Evolutionary conservation across 2,329 filamentous ascomycete species (phyloP).

Genomic region (Cladosporium sp.): DNA sequence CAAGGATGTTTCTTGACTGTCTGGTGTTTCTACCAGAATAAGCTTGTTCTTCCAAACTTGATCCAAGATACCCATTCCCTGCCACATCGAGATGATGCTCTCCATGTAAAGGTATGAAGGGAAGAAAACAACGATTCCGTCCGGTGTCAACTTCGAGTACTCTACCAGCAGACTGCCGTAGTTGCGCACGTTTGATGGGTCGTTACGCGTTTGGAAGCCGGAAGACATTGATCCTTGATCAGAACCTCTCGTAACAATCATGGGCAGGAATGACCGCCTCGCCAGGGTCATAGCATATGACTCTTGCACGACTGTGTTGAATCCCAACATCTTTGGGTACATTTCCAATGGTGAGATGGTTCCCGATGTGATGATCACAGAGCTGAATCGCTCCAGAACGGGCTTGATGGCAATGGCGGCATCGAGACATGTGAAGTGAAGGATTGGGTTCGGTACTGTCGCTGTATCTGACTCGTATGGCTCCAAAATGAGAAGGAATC

Average conservation of each 20-base stretch:
- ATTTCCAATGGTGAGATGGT: conserved; percentile 96
- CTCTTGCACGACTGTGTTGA: conserved; percentile 87
- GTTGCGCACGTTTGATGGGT: conserved; percentile 93
- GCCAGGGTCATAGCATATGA: conserved; percentile 97
- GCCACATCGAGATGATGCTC: conserved; percentile 98
- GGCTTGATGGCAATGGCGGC: conserved; percentile 97
- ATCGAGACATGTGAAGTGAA: conserved; percentile 95
- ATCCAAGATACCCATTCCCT: conserved; percentile 95
- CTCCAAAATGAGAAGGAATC: conserved; percentile 93
- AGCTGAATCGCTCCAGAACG: conserved; percentile 94
- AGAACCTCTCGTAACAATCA: conserved; percentile 93
- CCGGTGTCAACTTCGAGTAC: conserved; percentile 91
- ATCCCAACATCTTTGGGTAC: conserved; percentile 98
- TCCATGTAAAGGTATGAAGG: conserved; percentile 99
- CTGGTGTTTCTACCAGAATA: conserved; percentile 94
- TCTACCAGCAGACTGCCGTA: conserved; percentile 91
- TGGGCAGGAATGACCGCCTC: conserved; percentile 88
- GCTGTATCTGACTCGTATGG: conserved; percentile 94
- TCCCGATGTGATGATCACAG: conserved; percentile 96
- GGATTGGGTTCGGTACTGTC: conserved; percentile 90
- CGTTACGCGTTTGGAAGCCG: conserved; percentile 90
- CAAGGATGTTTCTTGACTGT: conserved; percentile 92
- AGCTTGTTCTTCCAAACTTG: conserved; percentile 99
- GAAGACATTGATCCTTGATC: conserved; percentile 92
- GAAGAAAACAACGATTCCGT: conserved; percentile 99